Conservation (phyloP, 1,284 basidiomycete species). For the Fomitopsis palustris region DNA sequence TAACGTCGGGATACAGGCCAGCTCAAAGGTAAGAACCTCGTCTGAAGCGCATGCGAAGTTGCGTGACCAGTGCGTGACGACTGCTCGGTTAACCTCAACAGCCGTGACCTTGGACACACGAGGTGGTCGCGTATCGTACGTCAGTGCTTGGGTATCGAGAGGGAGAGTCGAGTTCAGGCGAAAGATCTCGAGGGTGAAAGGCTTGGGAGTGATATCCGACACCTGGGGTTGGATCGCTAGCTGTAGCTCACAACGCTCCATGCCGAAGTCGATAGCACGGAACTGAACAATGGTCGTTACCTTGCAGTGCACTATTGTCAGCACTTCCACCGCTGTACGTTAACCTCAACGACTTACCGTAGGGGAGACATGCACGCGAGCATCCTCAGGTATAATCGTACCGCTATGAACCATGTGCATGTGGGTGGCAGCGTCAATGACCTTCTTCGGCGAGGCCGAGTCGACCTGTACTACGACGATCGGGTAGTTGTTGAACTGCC, state of each 20-base stretch:
- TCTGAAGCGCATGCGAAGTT: background rate
- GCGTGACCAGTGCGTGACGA: background rate
- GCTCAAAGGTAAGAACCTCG: background rate
- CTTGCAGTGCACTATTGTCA: background rate
- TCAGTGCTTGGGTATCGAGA: background rate
- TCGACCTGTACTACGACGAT: background rate
- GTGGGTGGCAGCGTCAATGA: background rate
- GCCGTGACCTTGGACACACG: background rate
- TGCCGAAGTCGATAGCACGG: conserved; percentile 24
- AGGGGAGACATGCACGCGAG: background rate
- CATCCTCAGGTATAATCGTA: background rate
- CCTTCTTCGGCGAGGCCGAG: background rate
- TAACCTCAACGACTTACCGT: background rate
- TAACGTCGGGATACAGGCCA: background rate
- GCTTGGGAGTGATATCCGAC: background rate
- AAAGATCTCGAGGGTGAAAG: background rate
- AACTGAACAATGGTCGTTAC: conserved; percentile 19
- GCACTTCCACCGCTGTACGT: background rate
- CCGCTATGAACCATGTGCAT: background rate
- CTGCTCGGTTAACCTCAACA: background rate
- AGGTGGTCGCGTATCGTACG: background rate
- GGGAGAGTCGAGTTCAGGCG: background rate
- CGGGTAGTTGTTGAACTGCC: background rate
- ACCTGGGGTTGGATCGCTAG: background rate
- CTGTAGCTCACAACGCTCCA: conserved; percentile 22